Conservation (phyloP, 2,329 filamentous ascomycete genomes). For the Xylaria sp. region DNA sequence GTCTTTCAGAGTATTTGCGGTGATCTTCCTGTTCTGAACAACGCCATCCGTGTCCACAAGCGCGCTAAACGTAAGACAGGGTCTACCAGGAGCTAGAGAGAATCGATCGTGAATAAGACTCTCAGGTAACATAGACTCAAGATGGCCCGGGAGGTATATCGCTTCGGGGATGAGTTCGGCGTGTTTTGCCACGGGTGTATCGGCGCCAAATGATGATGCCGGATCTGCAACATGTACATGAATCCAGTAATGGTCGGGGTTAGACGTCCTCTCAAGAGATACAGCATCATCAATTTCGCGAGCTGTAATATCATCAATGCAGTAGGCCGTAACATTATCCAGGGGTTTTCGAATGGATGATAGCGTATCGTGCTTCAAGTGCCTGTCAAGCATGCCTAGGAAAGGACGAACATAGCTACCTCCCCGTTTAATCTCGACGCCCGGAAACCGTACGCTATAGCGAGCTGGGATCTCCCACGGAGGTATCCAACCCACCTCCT, state of each 20-base stretch:
- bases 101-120: constrained; percentile 59
- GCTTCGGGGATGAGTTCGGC: constrained; percentile 69
- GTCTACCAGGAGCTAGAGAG: constrained; percentile 62
- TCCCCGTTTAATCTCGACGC: constrained; percentile 55
- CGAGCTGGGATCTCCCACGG: constrained; percentile 76
- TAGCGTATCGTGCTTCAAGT: constrained; percentile 57
- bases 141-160: constrained; percentile 68
- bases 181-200: constrained; percentile 67
- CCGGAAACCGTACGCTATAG: constrained; percentile 68
- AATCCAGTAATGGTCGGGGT: constrained; percentile 72
- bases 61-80: constrained; percentile 71
- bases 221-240: constrained; percentile 84
- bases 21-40: constrained; percentile 64
- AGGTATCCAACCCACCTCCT: constrained; percentile 76
- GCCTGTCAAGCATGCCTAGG: constrained; percentile 47
- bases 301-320: constrained; percentile 74
- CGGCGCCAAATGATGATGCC: constrained; percentile 71
- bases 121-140: constrained; percentile 67
- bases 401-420: constrained; percentile 55
- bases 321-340: constrained; percentile 70
- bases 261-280: constrained; percentile 70
- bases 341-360: constrained; percentile 66
- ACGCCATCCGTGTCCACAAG: constrained; percentile 63
- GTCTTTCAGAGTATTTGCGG: constrained; percentile 62
- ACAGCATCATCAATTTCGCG: constrained; percentile 82